Conservation (phyloP, 2,329 filamentous ascomycete genomes). For the Colletotrichum incanum region DNA sequence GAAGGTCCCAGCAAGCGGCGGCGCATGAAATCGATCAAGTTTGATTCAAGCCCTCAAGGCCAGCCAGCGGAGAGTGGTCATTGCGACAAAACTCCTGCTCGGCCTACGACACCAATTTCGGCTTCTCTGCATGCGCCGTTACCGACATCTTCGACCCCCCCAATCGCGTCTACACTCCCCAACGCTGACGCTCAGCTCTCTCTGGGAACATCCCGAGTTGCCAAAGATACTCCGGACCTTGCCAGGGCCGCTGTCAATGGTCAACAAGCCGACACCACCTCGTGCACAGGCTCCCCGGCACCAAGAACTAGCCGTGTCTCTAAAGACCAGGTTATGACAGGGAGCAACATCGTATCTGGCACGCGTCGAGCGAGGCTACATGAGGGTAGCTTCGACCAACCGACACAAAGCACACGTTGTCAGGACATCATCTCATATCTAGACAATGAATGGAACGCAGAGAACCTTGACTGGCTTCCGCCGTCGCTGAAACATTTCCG, state of each 20-base stretch:
- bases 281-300: background rate
- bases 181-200: background rate
- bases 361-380: background rate
- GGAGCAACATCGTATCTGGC: background rate
- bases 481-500: constrained; percentile 16
- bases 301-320: background rate
- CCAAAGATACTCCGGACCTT: background rate
- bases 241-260: background rate
- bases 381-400: background rate
- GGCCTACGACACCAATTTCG: constrained; percentile 12
- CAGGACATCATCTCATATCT: constrained; percentile 9
- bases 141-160: background rate
- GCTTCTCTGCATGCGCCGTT: background rate
- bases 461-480: constrained; percentile 34
- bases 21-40: constrained; percentile 49
- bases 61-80: background rate
- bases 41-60: constrained; percentile 38
- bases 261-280: background rate
- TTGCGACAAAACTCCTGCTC: background rate
- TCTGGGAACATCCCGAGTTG: background rate
- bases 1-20: constrained; percentile 37
- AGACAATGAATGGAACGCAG: constrained; percentile 19
- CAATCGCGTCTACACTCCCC: constrained; percentile 1
- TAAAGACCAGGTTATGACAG: background rate
- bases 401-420: background rate